Conservation (phyloP, 1,139 yeast species). For the Meyerozyma athensensis region DNA sequence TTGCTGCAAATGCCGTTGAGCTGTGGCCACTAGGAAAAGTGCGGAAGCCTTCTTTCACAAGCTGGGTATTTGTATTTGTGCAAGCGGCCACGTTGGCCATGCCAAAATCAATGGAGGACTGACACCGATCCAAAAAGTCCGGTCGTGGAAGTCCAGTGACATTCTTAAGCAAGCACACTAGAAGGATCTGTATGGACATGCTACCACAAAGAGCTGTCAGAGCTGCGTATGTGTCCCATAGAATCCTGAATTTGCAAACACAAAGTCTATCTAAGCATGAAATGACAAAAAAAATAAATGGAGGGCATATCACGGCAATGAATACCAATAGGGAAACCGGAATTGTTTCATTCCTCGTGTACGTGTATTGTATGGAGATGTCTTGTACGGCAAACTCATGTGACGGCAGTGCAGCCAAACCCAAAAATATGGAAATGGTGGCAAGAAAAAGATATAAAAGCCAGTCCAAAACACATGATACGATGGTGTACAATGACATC, state of each 20-base stretch:
- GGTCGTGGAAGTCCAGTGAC: conserved; percentile 45
- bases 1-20: conserved; percentile 43
- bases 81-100: conserved; percentile 31
- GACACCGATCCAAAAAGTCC: conserved; percentile 41
- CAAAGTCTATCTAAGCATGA: conserved; percentile 15
- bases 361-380: conserved; percentile 25
- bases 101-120: conserved; percentile 20
- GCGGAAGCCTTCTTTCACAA: conserved; percentile 44
- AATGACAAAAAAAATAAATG: conserved; percentile 23
- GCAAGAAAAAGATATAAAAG: background rate
- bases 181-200: conserved; percentile 33
- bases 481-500: background rate
- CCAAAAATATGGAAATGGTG: conserved; percentile 24
- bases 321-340: conserved; percentile 27
- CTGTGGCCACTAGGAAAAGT: conserved; percentile 52
- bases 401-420: conserved; percentile 30
- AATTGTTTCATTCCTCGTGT: conserved; percentile 27
- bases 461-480: background rate
- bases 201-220: conserved; percentile 36
- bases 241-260: conserved; percentile 19
- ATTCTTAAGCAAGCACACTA: conserved; percentile 42
- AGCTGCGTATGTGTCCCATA: conserved; percentile 42
- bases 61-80: conserved; percentile 19
- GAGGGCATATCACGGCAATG: conserved; percentile 29
- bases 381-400: conserved; percentile 39